Conservation (phyloP, 2,329 filamentous ascomycete genomes). For the Hymenoscyphus linearis region DNA sequence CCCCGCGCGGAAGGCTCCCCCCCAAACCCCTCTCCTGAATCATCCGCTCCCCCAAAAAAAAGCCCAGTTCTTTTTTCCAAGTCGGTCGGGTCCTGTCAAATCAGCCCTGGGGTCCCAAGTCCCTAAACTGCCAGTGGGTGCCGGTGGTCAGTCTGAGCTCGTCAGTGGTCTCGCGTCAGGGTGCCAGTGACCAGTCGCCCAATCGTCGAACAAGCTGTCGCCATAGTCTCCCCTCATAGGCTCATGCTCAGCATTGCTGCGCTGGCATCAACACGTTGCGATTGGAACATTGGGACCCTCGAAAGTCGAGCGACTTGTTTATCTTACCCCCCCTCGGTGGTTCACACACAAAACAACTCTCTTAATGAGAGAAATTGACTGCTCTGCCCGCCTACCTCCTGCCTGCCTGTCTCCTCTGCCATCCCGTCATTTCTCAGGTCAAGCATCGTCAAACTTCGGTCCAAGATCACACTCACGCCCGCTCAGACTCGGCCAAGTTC, state of each 20-base stretch:
- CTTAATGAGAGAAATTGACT: too few species aligned
- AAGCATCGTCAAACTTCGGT: neutral
- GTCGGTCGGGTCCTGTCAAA: neutral
- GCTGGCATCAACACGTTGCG: neutral
- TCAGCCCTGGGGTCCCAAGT: neutral
- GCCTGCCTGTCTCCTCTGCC: too few species aligned
- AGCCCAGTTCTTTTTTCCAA: neutral
- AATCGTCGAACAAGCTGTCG: neutral
- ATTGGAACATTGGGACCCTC: neutral
- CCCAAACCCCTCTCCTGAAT: neutral
- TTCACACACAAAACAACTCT: too few species aligned
- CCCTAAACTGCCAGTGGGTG: neutral
- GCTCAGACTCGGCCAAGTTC: neutral
- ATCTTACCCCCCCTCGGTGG: too few species aligned
- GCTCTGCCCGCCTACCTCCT: neutral
- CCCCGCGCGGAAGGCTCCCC: neutral
- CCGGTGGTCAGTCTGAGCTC: neutral
- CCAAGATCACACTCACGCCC: neutral
- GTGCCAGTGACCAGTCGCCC: too few species aligned
- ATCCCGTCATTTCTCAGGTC: neutral
- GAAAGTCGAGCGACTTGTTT: neutral
- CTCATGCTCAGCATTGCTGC: neutral
- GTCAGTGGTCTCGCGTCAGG: neutral
- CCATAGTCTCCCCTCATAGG: neutral
- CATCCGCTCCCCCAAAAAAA: neutral